Evolutionary conservation across 768 basidiomycete genomes (phyloP), one percentile per base, ranked within the genome.

Genomic region (Vararia minispora): DNA sequence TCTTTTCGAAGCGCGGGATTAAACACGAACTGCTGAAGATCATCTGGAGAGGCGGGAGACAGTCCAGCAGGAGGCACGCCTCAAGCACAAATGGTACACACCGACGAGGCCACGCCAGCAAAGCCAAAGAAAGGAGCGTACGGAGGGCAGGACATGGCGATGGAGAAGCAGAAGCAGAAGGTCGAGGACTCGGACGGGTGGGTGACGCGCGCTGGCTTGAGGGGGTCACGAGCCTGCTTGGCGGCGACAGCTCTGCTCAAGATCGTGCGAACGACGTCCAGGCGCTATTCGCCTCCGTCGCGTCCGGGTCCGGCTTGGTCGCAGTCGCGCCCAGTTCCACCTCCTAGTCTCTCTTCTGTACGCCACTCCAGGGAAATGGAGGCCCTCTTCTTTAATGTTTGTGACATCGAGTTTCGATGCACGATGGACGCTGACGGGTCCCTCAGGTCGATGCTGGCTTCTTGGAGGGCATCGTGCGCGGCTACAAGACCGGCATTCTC

Each of bases 81-180:
- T 2, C 9, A 35, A 18, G 6, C 17, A 29, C 3, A 28, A 12
- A 20, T 7, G n/a, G 6, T 1, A 55, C 85, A 62, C 51, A 95
- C 94, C 35, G 94, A 78, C 18, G 82, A 72, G n/a, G 90, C 85
- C 22, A 98, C 94, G 35, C 94, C 94, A 35, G 84, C 92, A 58
- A 99, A 92, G 20, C 92, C 94, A 58, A 98, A 95, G 77, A 98
- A 98, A 36, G 90, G 87, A 35, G 92, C 92, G 57, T 86, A 97
- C 22, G 91, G 87, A 44, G 90, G 90, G 58, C 90, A 95, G 35
- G 59, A 59, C 59, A 60, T 60, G 36, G 33, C 46, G 35, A 33
- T 35, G 28, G 16, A 27, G 38, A 21, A 34, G 39, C 20, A 26
- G 20, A 14, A 24, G 34, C 13, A 14, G 35, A 37, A 13, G n/a